A percentile compares a stretch with the other conserved stretches of the same genome.
These are phyloP conservation scores for Apiospora pterosperma DNA, from an alignment of 2,329 filamentous ascomycete species.

Conservation along the genomic window DNA sequence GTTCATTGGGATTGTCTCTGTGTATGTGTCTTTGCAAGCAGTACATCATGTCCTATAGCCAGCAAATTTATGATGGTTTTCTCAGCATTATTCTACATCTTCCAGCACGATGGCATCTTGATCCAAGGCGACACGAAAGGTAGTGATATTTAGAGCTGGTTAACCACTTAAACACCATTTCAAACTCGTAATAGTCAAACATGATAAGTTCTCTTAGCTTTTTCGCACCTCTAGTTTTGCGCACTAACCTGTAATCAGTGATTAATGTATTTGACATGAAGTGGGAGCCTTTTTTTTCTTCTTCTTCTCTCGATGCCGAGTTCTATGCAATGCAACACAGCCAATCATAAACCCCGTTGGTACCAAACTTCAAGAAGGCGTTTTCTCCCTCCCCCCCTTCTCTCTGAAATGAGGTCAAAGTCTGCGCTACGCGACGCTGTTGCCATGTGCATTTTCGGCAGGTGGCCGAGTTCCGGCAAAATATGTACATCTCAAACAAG, in stretches of 20 bases:
- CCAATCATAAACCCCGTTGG: not conserved
- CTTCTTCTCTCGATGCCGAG: not conserved
- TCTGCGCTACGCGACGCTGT: not conserved
- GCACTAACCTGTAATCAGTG: not conserved
- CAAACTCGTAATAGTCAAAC: not conserved
- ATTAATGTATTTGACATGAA: not conserved
- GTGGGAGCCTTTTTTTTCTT: not conserved
- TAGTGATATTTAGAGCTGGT: not conserved
- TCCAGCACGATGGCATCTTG: not conserved
- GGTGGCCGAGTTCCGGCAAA: not conserved
- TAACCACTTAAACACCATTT: not conserved
- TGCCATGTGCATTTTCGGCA: not conserved
- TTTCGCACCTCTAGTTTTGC: not conserved
- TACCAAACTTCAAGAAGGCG: not conserved
- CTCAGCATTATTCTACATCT: not conserved
- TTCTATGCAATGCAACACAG: not conserved
- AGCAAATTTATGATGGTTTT: not conserved
- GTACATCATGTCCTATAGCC: constrained; percentile 1
- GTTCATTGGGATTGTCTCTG: constrained; percentile 1
- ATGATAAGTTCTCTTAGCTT: not conserved
- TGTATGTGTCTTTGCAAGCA: not conserved
- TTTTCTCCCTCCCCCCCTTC: not conserved
- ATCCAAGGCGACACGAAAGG: not conserved
- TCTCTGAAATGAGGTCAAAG: not conserved
- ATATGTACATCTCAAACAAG: not conserved